Percentiles rank a stretch among this genome's conserved stretches.
Evolutionary conservation across 2,329 filamentous ascomycete genomes (phyloP).

Genomic region (Hymenoscyphus albidus): DNA sequence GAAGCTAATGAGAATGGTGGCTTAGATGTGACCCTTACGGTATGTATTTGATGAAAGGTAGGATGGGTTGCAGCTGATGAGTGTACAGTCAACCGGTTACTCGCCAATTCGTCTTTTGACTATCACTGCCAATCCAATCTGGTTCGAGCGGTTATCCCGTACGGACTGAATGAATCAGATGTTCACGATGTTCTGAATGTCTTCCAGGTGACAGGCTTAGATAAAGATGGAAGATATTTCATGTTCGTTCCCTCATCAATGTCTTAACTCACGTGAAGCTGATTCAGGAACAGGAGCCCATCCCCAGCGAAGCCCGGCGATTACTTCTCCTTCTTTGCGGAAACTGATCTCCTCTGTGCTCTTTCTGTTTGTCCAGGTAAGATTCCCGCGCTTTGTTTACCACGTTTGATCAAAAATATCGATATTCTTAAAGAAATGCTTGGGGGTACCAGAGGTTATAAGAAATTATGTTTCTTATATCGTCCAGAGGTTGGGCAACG

Average conservation of each 20-base stretch:
- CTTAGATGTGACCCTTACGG: constrained; percentile 69
- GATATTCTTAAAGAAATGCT: no score
- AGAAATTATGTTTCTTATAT: no score
- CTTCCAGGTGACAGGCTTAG: constrained; percentile 78
- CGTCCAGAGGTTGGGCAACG: no score
- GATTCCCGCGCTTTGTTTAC: not conserved
- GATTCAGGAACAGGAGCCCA: constrained; percentile 35
- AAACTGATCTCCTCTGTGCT: constrained; percentile 64
- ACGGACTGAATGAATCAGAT: constrained; percentile 66
- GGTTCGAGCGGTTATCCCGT: constrained; percentile 65
- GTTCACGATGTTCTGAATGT: constrained; percentile 84
- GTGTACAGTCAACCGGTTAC: constrained; percentile 52
- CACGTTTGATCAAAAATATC: no score
- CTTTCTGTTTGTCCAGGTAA: constrained; percentile 66
- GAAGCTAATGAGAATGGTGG: not conserved
- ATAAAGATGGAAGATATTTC: constrained; percentile 69
- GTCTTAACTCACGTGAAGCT: not conserved
- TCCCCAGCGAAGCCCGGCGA: constrained; percentile 44
- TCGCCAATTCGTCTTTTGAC: constrained; percentile 67
- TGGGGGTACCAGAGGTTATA: no score
- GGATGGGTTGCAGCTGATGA: not conserved
- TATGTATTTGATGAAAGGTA: constrained; percentile 23
- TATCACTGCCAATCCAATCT: constrained; percentile 85
- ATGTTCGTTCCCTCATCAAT: constrained; percentile 44
- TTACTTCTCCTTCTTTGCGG: constrained; percentile 70